These are phyloP conservation scores for Blastobotrys serpentis DNA, from an alignment of 1,139 yeast genomes.

Conservation along the genomic window DNA sequence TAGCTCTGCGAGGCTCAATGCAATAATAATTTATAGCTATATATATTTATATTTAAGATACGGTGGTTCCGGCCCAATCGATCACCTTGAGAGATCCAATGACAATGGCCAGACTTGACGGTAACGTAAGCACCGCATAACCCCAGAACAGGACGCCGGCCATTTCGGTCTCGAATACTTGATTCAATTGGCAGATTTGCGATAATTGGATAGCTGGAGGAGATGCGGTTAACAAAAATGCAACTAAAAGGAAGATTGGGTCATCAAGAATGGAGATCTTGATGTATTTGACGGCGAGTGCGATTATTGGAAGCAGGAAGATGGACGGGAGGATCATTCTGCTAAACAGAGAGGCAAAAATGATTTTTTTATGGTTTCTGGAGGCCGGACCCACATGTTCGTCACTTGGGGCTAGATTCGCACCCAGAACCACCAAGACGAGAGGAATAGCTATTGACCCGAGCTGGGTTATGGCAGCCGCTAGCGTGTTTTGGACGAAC, in stretches of 20 bases:
- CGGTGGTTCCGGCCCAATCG: slow-evolving; percentile 45
- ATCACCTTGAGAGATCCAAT: slow-evolving; percentile 66
- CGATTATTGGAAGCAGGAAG: slow-evolving; percentile 64
- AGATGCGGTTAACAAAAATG: slow-evolving; percentile 70
- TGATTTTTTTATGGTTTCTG: slow-evolving; percentile 55
- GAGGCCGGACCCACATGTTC: slow-evolving; percentile 44
- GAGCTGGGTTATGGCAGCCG: slow-evolving; percentile 72
- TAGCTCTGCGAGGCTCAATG: too few relatives aligned
- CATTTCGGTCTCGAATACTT: slow-evolving; percentile 77
- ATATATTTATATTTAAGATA: slow-evolving; percentile 10
- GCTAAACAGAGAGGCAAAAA: slow-evolving; percentile 65
- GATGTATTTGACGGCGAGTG: slow-evolving; percentile 62
- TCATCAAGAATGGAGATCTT: slow-evolving; percentile 73
- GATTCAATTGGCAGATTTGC: slow-evolving; percentile 77
- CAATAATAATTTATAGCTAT: not conserved
- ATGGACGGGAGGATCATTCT: slow-evolving; percentile 77
- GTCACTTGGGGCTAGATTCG: slow-evolving; percentile 45
- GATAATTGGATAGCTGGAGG: slow-evolving; percentile 87
- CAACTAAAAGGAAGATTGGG: slow-evolving; percentile 76
- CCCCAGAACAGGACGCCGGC: slow-evolving; percentile 88
- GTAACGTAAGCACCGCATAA: slow-evolving; percentile 70
- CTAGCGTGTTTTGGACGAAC: slow-evolving; percentile 73
- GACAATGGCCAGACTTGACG: slow-evolving; percentile 72
- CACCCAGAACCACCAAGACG: slow-evolving; percentile 61
- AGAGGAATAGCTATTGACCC: slow-evolving; percentile 89